Conservation (phyloP, 805 yeast species). For the Brettanomyces sp. region DNA sequence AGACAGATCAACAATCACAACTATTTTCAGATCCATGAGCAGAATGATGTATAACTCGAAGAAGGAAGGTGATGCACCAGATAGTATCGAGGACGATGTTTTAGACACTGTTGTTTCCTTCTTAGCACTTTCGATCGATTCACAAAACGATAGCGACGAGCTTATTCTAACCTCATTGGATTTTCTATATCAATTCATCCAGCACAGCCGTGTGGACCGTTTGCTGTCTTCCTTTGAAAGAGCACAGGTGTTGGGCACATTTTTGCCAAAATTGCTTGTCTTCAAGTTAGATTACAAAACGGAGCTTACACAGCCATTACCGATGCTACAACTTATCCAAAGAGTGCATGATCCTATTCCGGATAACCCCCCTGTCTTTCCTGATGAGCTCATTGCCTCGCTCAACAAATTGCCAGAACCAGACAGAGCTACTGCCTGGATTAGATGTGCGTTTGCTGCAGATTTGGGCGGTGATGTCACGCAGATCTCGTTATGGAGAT, state of each 20-base stretch:
- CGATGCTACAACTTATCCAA: conserved; percentile 34
- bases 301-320: conserved; percentile 26
- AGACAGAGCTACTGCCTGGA: conserved; percentile 86
- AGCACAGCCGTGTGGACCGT: conserved; percentile 37
- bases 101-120: conserved; percentile 50
- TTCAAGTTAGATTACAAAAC: conserved; percentile 33
- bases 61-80: conserved; percentile 32
- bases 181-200: conserved; percentile 68
- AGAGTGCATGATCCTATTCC: conserved; percentile 63
- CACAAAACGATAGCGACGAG: conserved; percentile 48
- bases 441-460: conserved; percentile 83
- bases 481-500: conserved; percentile 91
- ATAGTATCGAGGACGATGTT: conserved; percentile 33
- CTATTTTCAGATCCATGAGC: conserved; percentile 67
- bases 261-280: conserved; percentile 53
- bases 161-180: conserved; percentile 66
- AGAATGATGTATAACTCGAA: conserved; percentile 62
- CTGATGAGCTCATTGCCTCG: conserved; percentile 40
- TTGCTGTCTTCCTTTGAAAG: conserved; percentile 40
- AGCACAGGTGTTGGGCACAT: conserved; percentile 42
- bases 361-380: conserved; percentile 42
- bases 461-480: conserved; percentile 76
- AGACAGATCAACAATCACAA: conserved; percentile 63
- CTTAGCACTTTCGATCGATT: conserved; percentile 36
- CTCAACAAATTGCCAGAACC: conserved; percentile 72